phyloP scores from a whole-genome alignment of 176 grass and related monocot genomes.

The Microstegium vimineum region DNA sequence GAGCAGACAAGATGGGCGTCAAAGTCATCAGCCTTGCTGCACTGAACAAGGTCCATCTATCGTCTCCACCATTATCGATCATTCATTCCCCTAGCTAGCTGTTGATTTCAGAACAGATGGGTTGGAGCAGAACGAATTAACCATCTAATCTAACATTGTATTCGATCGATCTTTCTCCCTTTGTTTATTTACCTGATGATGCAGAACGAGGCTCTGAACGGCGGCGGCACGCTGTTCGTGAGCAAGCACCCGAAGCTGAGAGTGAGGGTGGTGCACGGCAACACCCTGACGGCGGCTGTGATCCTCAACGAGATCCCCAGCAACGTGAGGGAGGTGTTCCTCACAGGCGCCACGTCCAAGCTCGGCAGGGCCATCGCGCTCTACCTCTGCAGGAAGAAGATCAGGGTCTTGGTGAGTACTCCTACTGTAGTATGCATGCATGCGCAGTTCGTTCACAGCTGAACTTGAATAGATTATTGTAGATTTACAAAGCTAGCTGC shows the following conservation, averaged over 20 bases:
- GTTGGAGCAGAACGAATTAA: not conserved
- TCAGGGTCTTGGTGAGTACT: slow-evolving; percentile 60
- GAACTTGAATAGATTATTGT: not conserved
- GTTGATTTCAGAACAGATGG: not conserved
- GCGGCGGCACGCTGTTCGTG: slow-evolving; percentile 80
- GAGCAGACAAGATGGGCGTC: slow-evolving; percentile 82
- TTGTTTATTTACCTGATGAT: not conserved
- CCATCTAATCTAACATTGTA: too few species aligned
- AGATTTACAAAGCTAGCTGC: too few species aligned
- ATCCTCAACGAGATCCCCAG: slow-evolving; percentile 80
- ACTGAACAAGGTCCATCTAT: slow-evolving; percentile 69
- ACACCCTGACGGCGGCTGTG: slow-evolving; percentile 91
- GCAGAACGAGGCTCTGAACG: slow-evolving; percentile 87
- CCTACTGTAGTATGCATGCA: not conserved
- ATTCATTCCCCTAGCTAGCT: too few species aligned
- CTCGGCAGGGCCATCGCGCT: slow-evolving; percentile 86
- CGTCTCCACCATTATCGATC: not conserved
- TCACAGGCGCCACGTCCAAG: slow-evolving; percentile 91
- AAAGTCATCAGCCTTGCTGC: slow-evolving; percentile 91
- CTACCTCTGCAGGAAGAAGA: slow-evolving; percentile 74
- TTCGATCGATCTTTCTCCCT: not conserved
- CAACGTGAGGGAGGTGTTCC: slow-evolving; percentile 67
- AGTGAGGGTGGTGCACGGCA: slow-evolving; percentile 87
- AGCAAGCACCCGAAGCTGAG: slow-evolving; percentile 60
- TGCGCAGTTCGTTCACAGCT: not conserved